phyloP scores from a whole-genome alignment of 306 rosid species.

The Vigna radiata region DNA sequence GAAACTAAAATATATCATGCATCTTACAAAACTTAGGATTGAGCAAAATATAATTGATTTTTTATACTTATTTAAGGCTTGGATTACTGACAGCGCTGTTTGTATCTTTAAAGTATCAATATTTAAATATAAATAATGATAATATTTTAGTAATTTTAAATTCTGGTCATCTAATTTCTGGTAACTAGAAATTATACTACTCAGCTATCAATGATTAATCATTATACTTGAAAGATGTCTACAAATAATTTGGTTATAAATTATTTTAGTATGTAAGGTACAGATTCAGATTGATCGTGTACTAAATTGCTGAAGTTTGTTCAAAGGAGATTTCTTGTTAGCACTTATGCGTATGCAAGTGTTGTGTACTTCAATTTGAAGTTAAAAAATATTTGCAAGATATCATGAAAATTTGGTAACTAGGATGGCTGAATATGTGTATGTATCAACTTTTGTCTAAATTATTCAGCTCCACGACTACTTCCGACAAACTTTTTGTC shows the following conservation, averaged over 20 bases:
- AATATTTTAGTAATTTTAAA: neutral
- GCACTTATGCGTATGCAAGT: neutral
- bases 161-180: neutral
- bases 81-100: neutral
- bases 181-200: neutral
- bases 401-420: neutral
- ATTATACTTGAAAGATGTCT: neutral
- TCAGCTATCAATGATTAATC: neutral
- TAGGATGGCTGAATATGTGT: neutral
- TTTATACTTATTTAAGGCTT: neutral
- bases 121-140: neutral
- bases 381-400: no score
- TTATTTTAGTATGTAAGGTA: no score
- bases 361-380: neutral
- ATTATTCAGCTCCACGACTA: neutral
- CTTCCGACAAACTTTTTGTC: neutral
- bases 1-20: slow-evolving; percentile 22
- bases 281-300: no score
- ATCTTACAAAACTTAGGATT: neutral
- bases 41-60: neutral
- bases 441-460: neutral
- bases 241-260: neutral
- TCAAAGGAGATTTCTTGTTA: neutral
- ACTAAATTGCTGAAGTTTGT: neutral
- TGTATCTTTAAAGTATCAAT: neutral